Base-by-base conservation (phyloP, 352 stramenopile genomes). In the Elongisporangium anandrum region DNA sequence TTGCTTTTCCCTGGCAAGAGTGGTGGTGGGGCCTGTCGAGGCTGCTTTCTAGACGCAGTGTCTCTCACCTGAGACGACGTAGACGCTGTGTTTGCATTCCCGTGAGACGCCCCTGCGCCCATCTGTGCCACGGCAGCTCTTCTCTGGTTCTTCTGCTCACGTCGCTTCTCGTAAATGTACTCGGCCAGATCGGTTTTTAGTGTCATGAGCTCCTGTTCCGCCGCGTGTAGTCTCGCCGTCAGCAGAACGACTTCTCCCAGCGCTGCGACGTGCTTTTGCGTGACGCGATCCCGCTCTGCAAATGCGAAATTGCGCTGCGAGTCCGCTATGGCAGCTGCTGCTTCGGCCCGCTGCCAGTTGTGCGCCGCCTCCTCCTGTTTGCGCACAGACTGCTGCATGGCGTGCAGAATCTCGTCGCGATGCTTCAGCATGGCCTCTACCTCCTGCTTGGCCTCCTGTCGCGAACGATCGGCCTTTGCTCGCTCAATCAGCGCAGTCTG, bases 251-350 rank as follows among this genome's bases (percentile, higher is more conserved):
- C 69, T 29, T 92, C 81, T 0, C 72, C 70, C 5, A 87, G 48
- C 2, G 70, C 63, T 0, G 77, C 77, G 0, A 65, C 56, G 52
- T 84, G 73, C 9, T 73, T 69, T 12, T 72, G 74, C 20, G 85
- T 74, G 7, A 75, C 64, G 38, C 72, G 66, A 26, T 90, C 77
- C 3, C 79, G 79, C 51, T 90, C 78, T 4, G 56, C 70, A 7
- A 88, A 77, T 23, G 76, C 75, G 26, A 86, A 81, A 54, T 87
- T 92, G 50, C 81, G 78, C 56, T 88, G 78, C 9, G 79, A 88
- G 23, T 92, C 81, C 3, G 79, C 69, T 1, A 90, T 81, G 0
- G 81, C 70, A 1, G 79, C 79, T 0, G 82, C 77, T 0, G 70
- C 57, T 55, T 92, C 82, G 1, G 82, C 79, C 4, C 69, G 67